These are phyloP conservation scores for Hypoxylon sp. DNA, from an alignment of 2,329 filamentous ascomycete genomes.

Conservation along the genomic window DNA sequence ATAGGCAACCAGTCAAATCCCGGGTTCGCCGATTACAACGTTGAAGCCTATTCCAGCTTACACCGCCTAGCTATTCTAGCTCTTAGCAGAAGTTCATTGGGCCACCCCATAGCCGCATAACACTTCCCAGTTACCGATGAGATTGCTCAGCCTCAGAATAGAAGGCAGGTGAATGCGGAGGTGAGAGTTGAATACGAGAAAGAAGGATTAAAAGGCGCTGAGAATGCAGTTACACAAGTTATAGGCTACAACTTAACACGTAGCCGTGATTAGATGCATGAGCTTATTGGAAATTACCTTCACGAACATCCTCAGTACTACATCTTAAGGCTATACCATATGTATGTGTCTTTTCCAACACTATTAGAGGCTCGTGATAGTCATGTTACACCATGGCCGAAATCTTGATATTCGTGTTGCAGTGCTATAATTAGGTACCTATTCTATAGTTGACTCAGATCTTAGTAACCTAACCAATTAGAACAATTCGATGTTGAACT, in stretches of 20 bases:
- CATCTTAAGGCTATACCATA: neutral
- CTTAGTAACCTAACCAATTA: neutral
- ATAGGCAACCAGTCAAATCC: slow-evolving; percentile 2
- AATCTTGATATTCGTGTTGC: neutral
- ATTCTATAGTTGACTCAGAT: neutral
- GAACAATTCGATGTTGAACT: neutral
- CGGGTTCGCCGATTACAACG: slow-evolving; percentile 7
- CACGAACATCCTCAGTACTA: neutral
- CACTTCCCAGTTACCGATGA: neutral
- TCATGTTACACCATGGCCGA: neutral
- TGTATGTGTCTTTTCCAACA: neutral
- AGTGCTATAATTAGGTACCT: neutral
- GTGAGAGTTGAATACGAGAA: neutral
- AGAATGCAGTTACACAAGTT: neutral
- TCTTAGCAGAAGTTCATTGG: neutral
- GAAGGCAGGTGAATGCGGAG: neutral
- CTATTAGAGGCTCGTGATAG: neutral
- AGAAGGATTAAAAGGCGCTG: neutral
- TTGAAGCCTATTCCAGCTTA: neutral
- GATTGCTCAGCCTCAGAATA: neutral
- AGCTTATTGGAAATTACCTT: neutral
- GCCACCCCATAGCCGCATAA: neutral
- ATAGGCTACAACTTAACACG: neutral
- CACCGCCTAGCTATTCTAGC: neutral
- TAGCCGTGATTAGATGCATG: neutral